Evolutionary conservation across 2,329 filamentous ascomycete species (phyloP).

Genomic region (Epichloe sylvatica): DNA sequence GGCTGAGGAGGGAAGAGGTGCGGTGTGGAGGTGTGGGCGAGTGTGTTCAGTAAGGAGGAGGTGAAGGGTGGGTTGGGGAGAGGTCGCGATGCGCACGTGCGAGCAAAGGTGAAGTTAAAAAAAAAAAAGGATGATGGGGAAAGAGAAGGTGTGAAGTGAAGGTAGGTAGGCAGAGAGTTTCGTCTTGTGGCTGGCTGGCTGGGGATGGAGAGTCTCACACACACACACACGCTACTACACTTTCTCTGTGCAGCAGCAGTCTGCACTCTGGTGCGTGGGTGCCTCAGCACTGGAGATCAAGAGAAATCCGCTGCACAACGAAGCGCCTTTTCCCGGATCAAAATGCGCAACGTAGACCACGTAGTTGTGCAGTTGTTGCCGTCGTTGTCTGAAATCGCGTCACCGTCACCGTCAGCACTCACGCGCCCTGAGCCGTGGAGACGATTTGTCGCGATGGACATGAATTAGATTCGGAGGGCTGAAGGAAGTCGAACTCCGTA

Average conservation of each 20-base stretch:
- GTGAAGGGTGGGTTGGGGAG: too few species aligned
- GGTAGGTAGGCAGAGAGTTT: constrained; percentile 6
- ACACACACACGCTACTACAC: background rate
- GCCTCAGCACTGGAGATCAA: constrained; percentile 5
- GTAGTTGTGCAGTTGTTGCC: background rate
- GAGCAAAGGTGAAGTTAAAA: background rate
- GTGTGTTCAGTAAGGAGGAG: too few species aligned
- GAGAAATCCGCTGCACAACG: background rate
- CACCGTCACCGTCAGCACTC: constrained; percentile 10
- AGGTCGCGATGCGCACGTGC: constrained; percentile 2
- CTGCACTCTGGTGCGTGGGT: background rate
- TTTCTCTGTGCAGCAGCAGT: background rate
- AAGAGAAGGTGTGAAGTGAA: constrained; percentile 6
- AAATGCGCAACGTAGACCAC: background rate
- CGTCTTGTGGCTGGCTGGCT: constrained; percentile 10
- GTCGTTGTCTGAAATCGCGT: constrained; percentile 5
- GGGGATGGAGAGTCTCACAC: constrained; percentile 1
- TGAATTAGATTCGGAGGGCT: constrained; percentile 7
- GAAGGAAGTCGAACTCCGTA: background rate
- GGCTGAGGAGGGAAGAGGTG: too few species aligned
- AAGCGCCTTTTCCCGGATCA: background rate
- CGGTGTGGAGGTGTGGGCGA: too few species aligned
- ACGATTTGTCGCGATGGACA: constrained; percentile 13
- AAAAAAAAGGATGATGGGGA: constrained; percentile 4
- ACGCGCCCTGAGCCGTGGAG: constrained; percentile 14